Percentiles rank a stretch among this genome's conserved stretches.
These are phyloP conservation scores for Ciborinia camelliae DNA, from an alignment of 2,329 filamentous ascomycete species.

Conservation along the genomic window DNA sequence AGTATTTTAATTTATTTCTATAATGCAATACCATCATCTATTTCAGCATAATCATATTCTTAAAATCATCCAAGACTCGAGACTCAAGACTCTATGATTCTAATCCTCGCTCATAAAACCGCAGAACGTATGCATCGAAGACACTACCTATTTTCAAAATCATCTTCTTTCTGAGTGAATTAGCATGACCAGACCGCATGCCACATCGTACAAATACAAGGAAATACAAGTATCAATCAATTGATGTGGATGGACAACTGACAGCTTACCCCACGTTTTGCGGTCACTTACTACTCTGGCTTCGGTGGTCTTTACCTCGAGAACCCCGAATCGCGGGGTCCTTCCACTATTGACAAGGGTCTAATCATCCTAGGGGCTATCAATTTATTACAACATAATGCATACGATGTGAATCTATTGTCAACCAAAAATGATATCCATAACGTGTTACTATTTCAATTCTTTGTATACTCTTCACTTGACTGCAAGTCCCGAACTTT, in stretches of 20 bases:
- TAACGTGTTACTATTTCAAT: background rate
- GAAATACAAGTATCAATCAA: too few relatives aligned
- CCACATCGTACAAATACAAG: too few relatives aligned
- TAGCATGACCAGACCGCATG: too few relatives aligned
- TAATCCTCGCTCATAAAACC: too few relatives aligned
- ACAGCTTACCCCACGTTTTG: slow-evolving; percentile 14
- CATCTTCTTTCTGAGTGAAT: too few relatives aligned
- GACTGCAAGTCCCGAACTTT: background rate
- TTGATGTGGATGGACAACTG: too few relatives aligned
- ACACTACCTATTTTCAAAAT: too few relatives aligned
- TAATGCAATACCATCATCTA: background rate
- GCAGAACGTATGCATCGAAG: too few relatives aligned
- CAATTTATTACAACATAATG: background rate
- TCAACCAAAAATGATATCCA: background rate
- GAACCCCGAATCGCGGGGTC: slow-evolving; percentile 29
- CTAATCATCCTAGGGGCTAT: background rate
- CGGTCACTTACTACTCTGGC: background rate
- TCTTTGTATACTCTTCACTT: background rate
- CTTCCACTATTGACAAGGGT: slow-evolving; percentile 10
- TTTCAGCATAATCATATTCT: background rate
- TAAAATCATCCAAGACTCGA: background rate
- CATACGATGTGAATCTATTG: background rate
- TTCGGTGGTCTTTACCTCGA: slow-evolving; percentile 23
- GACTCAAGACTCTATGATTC: too few relatives aligned
- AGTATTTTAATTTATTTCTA: background rate